phyloP scores from a whole-genome alignment of 2,329 filamentous ascomycete genomes.

The Purpureocillium takamizusanense region DNA sequence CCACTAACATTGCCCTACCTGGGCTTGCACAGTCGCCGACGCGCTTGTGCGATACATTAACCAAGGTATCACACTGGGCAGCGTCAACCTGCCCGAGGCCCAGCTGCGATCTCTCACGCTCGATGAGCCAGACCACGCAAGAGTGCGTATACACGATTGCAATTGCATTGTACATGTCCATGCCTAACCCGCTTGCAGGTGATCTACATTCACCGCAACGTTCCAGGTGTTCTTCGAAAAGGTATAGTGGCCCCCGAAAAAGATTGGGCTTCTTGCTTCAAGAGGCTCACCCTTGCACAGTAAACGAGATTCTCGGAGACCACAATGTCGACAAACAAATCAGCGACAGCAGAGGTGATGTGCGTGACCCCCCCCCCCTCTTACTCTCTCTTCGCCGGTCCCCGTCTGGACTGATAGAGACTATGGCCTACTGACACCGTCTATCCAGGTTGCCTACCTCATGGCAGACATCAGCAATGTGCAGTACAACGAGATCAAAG shows the following conservation, averaged over 20 bases:
- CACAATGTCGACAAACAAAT: conserved; percentile 99
- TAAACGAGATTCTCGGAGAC: conserved; percentile 88
- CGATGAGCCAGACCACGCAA: conserved; percentile 81
- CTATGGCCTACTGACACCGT: background rate
- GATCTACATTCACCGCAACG: conserved; percentile 94
- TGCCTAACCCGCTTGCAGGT: conserved; percentile 35
- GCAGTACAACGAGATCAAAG: conserved; percentile 70
- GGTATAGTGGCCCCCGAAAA: too few relatives aligned
- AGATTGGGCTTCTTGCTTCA: too few relatives aligned
- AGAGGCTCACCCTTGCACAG: conserved; percentile 28
- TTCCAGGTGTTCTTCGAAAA: conserved; percentile 87
- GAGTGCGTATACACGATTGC: conserved; percentile 45
- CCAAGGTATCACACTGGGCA: conserved; percentile 81
- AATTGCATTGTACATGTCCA: background rate
- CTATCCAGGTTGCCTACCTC: conserved; percentile 67
- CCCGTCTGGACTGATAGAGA: background rate
- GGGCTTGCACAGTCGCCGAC: conserved; percentile 52
- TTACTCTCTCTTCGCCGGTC: background rate
- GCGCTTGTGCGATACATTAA: conserved; percentile 92
- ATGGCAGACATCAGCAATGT: conserved; percentile 97
- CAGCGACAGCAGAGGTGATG: conserved; percentile 87
- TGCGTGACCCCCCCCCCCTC: conserved; percentile 25
- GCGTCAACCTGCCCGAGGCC: conserved; percentile 96
- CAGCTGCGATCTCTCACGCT: conserved; percentile 80
- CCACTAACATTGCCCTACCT: background rate